Evolutionary conservation across 1,139 yeast genomes (phyloP).

Genomic region (Taphrina deformans): DNA sequence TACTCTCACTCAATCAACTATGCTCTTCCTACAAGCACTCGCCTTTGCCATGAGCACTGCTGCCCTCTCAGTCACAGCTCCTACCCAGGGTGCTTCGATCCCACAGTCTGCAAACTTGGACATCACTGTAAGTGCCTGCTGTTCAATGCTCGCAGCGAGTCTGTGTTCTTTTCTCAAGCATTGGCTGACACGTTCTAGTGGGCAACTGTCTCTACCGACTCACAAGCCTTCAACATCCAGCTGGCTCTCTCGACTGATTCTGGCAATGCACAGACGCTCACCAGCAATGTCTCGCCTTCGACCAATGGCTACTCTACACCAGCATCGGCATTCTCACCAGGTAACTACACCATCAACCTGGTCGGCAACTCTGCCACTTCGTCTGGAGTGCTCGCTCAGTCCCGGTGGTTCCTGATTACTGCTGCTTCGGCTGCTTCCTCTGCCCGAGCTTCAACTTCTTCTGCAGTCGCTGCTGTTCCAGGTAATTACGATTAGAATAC

Average conservation of each 20-base stretch:
- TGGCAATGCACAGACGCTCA: conserved; percentile 31
- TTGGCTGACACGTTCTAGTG: conserved; percentile 2
- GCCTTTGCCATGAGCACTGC: conserved; percentile 22
- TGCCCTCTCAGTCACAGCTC: conserved; percentile 28
- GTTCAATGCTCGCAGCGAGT: not conserved
- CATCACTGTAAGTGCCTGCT: conserved; percentile 9
- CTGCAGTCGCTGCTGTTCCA: conserved; percentile 9
- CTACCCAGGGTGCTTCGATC: conserved; percentile 24
- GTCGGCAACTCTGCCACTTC: conserved; percentile 27
- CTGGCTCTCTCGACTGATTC: conserved; percentile 30
- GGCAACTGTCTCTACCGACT: conserved; percentile 24
- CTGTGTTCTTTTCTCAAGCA: not conserved
- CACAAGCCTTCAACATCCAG: conserved; percentile 31
- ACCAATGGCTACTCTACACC: conserved; percentile 30
- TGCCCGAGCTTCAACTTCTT: conserved; percentile 1
- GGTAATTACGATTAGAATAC: not conserved
- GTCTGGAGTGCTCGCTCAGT: conserved; percentile 31
- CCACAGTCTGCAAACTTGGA: conserved; percentile 24
- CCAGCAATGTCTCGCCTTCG: conserved; percentile 25
- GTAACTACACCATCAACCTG: conserved; percentile 33
- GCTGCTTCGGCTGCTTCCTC: conserved; percentile 22
- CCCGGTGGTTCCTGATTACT: conserved; percentile 30
- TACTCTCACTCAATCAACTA: conserved; percentile 2
- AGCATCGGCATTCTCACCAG: conserved; percentile 26
- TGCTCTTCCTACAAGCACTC: conserved; percentile 17